Base-by-base conservation (phyloP, 164 flowering plant species). In the Vitis amurensis region DNA sequence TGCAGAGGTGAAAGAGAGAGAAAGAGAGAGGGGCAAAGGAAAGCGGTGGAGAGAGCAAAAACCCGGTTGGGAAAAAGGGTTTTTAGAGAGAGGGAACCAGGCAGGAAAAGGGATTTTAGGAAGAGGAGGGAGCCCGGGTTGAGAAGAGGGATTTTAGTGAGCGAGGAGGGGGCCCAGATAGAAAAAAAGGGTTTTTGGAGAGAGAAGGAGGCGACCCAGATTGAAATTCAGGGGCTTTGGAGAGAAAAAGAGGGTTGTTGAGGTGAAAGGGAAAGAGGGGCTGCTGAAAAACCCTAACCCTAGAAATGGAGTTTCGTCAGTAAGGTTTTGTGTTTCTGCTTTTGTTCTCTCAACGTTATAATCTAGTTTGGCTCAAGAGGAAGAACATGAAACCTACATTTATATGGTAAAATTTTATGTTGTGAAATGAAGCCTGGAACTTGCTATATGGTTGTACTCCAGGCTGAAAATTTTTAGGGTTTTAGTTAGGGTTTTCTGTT, bases 241-340 rank as follows among this genome's bases (percentile, higher is more conserved):
- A 37, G 67, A 50, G 67, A 64, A 63, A 56, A 50, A 27, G 69
- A 55, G 60, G 59, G 69, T 55, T 64, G 59, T 29, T 65, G 68
- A 48, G 52, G 68, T 9, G 67, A 27, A 37, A 6, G 44, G 7
- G 44, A 6, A 37, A 37, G 44, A 37, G 44, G 44, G 44, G 44
- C 44, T 3, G 44, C 44, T 37, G 10, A 55, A 61, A 72, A 72
- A 67, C 75, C 75, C 75, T 67, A 73, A 55, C 70, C 71, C 71
- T 61, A 61, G 67, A 55, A 61, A 27, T 30, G 56, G 37, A 37
- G 44, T 37, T 61, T 27, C 29, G 15, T 61, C 49, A 57, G 74
- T 64, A 30, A 64, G 51, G 63, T 19, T 37, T 37, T 37, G 44
- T 37, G 44, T 37, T 37, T 37, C 50, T 8, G 19, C 15, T 1